Evolutionary conservation across 805 yeast genomes (phyloP), one percentile per base, ranked within the genome.

Genomic region (Wickerhamomyces hampshirensis): DNA sequence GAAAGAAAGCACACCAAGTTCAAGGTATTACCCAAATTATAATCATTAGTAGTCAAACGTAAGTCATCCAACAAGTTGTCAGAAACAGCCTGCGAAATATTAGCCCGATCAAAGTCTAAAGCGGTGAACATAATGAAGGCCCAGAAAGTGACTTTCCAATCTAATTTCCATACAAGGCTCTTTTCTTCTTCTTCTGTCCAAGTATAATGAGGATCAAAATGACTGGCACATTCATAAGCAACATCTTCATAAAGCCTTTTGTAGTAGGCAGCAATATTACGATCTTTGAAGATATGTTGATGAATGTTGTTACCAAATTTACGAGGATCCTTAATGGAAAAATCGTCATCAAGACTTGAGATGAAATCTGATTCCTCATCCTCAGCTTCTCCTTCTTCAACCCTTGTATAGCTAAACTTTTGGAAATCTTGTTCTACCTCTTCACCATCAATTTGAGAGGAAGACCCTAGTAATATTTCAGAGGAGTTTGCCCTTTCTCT

Each of bases 71-170:
- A 55, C 47, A 80, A 46, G 43, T 73, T 68, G 44, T 77, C 85
- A 0, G 84, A 64, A 8, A 75, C 65, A 3, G 82, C 82, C 48
- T 77, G 81, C 3, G 62, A 51, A 31, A 79, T 48, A 50, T 79
- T 78, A 35, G 71, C 71, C 40, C 85, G 59, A 53, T 77, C 83
- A 34, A 77, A 50, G 43, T 78, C 75, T 32, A 79, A 64, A 6
- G 75, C 75, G 33, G 70, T 58, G 50, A 78, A 77, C 74, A 77
- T 65, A 35, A 77, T 42, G 42, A 75, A 73, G 0, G 81, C 81
- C 57, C 76, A 63, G 16, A 74, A 51, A 5, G 77, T 63, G 17
- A 80, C 80, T 33, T 71, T 60, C 55, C 60, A 65, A 44, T 80
- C 83, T 15, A 73, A 56, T 48, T 73, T 77, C 46, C 74, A 43